Evolutionary conservation across 495 filamentous ascomycete genomes (phyloP).

Genomic region (Penicillium pulvis): DNA sequence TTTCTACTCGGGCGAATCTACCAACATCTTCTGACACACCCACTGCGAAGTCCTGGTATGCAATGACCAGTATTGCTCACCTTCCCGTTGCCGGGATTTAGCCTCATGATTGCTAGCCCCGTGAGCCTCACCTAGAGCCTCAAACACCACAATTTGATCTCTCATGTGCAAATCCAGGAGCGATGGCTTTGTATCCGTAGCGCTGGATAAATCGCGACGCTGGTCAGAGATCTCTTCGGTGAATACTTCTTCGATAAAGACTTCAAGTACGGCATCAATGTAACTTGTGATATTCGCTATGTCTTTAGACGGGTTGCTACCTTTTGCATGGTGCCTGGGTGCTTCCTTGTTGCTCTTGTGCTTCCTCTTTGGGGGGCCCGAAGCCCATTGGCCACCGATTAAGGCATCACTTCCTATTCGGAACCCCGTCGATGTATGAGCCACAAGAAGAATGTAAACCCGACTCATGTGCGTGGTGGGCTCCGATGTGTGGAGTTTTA

Average conservation of each 20-base stretch:
- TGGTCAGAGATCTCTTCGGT: conserved; percentile 53
- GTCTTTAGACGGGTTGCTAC: not conserved
- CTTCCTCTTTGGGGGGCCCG: conserved; percentile 10
- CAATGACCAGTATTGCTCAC: conserved; percentile 55
- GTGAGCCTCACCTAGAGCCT: conserved; percentile 57
- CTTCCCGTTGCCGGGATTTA: conserved; percentile 30
- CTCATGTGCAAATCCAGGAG: conserved; percentile 71
- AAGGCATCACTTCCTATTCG: conserved; percentile 70
- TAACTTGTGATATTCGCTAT: not conserved
- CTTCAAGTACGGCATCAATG: conserved; percentile 11
- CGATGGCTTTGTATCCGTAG: conserved; percentile 14
- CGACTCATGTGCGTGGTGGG: conserved; percentile 61
- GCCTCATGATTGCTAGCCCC: not conserved
- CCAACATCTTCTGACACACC: conserved; percentile 57
- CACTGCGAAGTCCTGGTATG: conserved; percentile 77
- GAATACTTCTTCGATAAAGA: conserved; percentile 56
- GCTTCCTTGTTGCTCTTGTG: conserved; percentile 14
- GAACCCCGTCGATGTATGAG: conserved; percentile 60
- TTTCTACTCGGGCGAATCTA: not conserved
- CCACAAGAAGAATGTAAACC: conserved; percentile 73
- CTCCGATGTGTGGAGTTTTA: conserved; percentile 49
- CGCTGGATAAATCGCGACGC: not conserved
- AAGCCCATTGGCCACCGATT: conserved; percentile 43
- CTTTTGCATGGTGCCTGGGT: not conserved
- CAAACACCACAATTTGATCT: conserved; percentile 82